Evolutionary conservation across 2,329 filamentous ascomycete genomes (phyloP), one percentile per base, ranked within the genome.

Genomic region (Penicillium sp.): DNA sequence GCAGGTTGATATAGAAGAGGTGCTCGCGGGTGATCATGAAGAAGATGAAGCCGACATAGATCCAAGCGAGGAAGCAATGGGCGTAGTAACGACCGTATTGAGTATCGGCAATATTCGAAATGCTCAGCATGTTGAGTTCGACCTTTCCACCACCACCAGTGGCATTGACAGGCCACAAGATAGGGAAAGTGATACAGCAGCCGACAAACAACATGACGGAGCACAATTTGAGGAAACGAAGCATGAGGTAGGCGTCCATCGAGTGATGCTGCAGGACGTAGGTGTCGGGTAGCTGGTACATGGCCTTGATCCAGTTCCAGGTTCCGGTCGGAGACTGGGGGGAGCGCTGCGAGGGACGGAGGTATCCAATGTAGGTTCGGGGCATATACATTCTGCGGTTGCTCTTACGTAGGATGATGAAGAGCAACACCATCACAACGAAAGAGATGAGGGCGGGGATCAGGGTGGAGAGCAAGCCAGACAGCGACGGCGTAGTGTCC

Each of bases 1-100:
- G 89, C 50, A 97, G 77, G 69, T 95, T 96, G 79, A 97, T 89
- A 75, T 91, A 96, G 82, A 88, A 96, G 66, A 97, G 89, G 70
- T 86, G 87, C 75, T 97, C 93, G 57, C 93, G 85, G 55, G 92
- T 89, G 61, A 97, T 85, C 69, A 91, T 87, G 76, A 90, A 94
- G 73, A 97, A 88, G 63, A 97, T 82, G 71, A 97, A 97, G 45
- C 84, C 85, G 73, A 89, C 92, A 76, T 91, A 97, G 49, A 92
- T 74, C 85, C 91, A 96, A 1, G 87, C 86, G 52, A 92, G 79
- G 51, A 90, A 83, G n/a, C 84, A 84, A 72, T 96, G 91, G 0
- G 92, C 93, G 72, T 89, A 97, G 72, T 90, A 88, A 62, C 86
- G 86, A 65, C 83, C 84, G n/a, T 81, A 79, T 31, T 82, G 74